Evolutionary conservation across 352 stramenopile genomes (phyloP).

Genomic region (Globisporangium polare): DNA sequence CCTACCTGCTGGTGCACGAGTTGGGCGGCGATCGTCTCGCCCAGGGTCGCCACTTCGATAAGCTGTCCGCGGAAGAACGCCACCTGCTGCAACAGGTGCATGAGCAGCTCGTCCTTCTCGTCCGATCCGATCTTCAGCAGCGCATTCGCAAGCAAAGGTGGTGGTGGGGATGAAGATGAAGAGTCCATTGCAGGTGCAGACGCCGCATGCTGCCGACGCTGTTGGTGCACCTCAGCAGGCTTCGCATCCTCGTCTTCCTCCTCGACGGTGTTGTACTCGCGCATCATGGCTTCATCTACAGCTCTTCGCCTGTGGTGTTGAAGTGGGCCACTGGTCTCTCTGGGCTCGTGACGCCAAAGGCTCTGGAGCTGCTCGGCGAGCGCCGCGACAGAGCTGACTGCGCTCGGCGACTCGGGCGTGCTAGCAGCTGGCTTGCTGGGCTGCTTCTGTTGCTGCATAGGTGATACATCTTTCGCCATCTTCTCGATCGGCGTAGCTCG

Average conservation of each 20-base stretch:
- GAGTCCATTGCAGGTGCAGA: not conserved
- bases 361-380: constrained; percentile 26
- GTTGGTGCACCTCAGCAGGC: too few relatives aligned
- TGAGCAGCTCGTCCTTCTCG: constrained; percentile 56
- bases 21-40: constrained; percentile 62
- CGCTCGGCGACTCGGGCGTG: not conserved
- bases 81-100: constrained; percentile 45
- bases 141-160: constrained; percentile 10
- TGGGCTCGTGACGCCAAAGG: constrained; percentile 17
- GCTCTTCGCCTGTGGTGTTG: not conserved
- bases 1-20: constrained; percentile 63
- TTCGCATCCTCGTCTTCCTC: not conserved
- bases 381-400: constrained; percentile 16
- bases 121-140: constrained; percentile 46
- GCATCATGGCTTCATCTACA: not conserved
- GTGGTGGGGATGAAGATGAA: not conserved
- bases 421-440: not conserved
- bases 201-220: not conserved
- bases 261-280: too few relatives aligned
- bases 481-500: not conserved
- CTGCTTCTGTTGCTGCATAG: not conserved
- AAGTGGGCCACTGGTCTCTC: not conserved
- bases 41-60: constrained; percentile 42
- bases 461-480: too few relatives aligned
- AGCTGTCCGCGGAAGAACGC: constrained; percentile 34